phyloP scores from a whole-genome alignment of 306 rosid species.

The Ziziphus jujuba region DNA sequence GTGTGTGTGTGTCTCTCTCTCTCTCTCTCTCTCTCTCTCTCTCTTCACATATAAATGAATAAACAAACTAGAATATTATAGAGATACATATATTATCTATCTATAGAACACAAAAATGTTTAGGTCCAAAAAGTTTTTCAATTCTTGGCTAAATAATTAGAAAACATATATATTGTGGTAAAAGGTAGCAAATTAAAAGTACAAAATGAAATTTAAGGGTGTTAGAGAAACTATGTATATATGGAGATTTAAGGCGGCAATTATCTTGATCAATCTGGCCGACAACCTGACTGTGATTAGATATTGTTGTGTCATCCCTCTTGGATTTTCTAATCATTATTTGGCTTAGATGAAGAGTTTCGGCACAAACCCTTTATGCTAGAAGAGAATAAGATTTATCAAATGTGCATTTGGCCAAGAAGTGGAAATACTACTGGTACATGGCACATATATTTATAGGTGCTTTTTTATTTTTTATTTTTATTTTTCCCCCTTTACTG shows the following conservation, averaged over 20 bases:
- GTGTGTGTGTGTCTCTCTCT: too few species aligned
- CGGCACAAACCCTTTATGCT: slow-evolving; percentile 25
- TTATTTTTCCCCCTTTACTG: too few species aligned
- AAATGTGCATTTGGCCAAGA: slow-evolving; percentile 13
- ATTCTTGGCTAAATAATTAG: not conserved
- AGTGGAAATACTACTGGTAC: slow-evolving; percentile 21
- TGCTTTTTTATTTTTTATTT: slow-evolving; percentile 12
- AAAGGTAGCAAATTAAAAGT: not conserved
- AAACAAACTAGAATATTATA: too few species aligned
- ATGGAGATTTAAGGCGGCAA: slow-evolving; percentile 4
- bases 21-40: too few species aligned
- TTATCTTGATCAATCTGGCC: slow-evolving; percentile 26
- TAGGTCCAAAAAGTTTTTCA: not conserved
- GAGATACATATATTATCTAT: not conserved
- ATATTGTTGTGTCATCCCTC: slow-evolving; percentile 29
- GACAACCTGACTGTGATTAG: slow-evolving; percentile 37
- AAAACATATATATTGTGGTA: not conserved
- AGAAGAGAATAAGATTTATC: slow-evolving; percentile 42
- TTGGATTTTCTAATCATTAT: slow-evolving; percentile 17
- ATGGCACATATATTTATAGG: slow-evolving; percentile 25
- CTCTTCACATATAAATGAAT: too few species aligned
- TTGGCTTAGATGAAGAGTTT: slow-evolving; percentile 2
- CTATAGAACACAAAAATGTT: not conserved
- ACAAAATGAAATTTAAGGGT: not conserved
- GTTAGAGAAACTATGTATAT: not conserved